Conservation (phyloP, 345 rosid genomes). For the Mercurialis annua region DNA sequence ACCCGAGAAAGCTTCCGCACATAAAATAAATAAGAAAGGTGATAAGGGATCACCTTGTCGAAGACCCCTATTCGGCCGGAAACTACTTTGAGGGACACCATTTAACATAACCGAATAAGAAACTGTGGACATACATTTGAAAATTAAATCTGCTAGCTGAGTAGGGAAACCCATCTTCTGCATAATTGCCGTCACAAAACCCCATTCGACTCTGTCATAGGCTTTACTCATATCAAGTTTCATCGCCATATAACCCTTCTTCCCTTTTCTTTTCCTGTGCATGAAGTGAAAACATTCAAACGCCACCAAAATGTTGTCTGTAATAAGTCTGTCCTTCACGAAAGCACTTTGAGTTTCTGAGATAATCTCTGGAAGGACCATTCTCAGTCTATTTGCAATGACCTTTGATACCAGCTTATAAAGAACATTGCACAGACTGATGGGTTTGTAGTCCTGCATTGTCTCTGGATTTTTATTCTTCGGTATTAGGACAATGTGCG, state of each 20-base stretch:
- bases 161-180: not conserved
- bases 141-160: not conserved
- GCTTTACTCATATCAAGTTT: not conserved
- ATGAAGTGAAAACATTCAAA: not conserved
- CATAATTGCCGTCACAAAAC: not conserved
- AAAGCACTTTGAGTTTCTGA: not conserved
- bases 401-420: not conserved
- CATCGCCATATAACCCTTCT: not conserved
- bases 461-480: not conserved
- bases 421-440: not conserved
- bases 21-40: not conserved
- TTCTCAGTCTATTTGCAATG: not conserved
- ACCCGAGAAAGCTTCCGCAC: not conserved
- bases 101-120: not conserved
- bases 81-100: not conserved
- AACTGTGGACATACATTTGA: not conserved
- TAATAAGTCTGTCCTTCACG: not conserved
- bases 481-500: not conserved
- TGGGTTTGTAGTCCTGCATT: not conserved
- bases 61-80: not conserved
- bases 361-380: not conserved
- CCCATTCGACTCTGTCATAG: not conserved
- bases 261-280: not conserved
- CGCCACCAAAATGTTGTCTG: not conserved
- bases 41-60: not conserved